Evolutionary conservation across 345 rosid species (phyloP), one percentile per base, ranked within the genome.

Genomic region (Brassica juncea): DNA sequence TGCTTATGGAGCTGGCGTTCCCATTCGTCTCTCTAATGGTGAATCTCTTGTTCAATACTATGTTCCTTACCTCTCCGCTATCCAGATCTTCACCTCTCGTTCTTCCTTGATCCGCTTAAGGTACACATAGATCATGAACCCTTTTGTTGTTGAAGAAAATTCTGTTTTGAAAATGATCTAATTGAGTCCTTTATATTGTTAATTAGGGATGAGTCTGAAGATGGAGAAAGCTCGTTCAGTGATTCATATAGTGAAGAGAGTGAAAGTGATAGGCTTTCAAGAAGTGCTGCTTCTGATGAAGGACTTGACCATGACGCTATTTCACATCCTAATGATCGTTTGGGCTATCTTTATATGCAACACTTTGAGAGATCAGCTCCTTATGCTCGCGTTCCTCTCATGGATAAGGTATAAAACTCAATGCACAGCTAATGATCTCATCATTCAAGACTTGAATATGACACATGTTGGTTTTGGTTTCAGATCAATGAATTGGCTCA

Each of bases 1-100:
- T 75, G 99, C 97, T 16, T 96, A 96, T 83, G 99, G 99, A 60
- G 99, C 97, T 70, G 98, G 99, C 16, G 98, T 96, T 58, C 99
- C 99, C 3, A 83, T 96, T 73, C 82, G 60, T 70, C 75, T 89
- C 77, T 57, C 76, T 82, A 84, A 86, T 83, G 89, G 86, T 32
- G 99, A 93, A 82, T 88, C 94, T 55, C 86, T 96, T 75, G 91
- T 92, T 77, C 99, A 96, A 82, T 96, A 96, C 80, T 93, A 92
- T 75, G 99, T 96, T 49, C 99, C 99, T 68, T 96, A 93, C 73
- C 93, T 96, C 77, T 96, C 99, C 39, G 99, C 97, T 19, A 89
- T 96, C 64, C 98, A 96, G 81, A 93, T 96, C 79, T 96, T 88
- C 85, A 89, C 93, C 49, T 89, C 95, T 88, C 85, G 81, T 80